phyloP scores from a whole-genome alignment of 2,329 filamentous ascomycete genomes.

The Aspergillus transmontanensis region DNA sequence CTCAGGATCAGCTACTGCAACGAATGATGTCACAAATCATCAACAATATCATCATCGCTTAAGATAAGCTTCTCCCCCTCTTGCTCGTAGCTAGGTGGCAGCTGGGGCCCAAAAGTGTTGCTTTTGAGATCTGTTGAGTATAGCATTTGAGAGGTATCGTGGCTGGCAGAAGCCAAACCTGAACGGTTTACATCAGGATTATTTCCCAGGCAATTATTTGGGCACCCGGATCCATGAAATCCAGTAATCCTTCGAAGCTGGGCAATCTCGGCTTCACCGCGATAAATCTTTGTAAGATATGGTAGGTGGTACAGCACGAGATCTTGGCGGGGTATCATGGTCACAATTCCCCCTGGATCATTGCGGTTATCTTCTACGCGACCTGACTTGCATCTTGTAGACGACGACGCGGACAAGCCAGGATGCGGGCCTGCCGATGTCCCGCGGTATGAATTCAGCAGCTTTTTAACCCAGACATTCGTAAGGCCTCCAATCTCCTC shows the following conservation, averaged over 20 bases:
- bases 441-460: background rate
- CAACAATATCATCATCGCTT: conserved; percentile 84
- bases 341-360: conserved; percentile 19
- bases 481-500: conserved; percentile 79
- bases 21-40: conserved; percentile 47
- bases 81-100: conserved; percentile 43
- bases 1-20: background rate
- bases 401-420: background rate
- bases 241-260: conserved; percentile 69
- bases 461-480: conserved; percentile 33
- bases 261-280: conserved; percentile 43
- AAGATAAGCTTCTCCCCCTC: conserved; percentile 69
- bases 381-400: background rate
- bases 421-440: background rate
- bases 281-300: conserved; percentile 72
- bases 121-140: conserved; percentile 13
- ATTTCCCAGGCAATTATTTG: background rate
- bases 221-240: conserved; percentile 27
- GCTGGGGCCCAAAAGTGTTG: conserved; percentile 23
- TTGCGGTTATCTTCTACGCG: conserved; percentile 4
- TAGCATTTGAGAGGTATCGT: background rate
- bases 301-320: conserved; percentile 78
- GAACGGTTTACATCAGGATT: background rate
- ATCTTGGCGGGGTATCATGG: conserved; percentile 41
- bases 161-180: background rate